A percentile compares a stretch with the other conserved stretches of the same genome.
Evolutionary conservation across 805 yeast genomes (phyloP).

Genomic region (Hanseniaspora lachancei): DNA sequence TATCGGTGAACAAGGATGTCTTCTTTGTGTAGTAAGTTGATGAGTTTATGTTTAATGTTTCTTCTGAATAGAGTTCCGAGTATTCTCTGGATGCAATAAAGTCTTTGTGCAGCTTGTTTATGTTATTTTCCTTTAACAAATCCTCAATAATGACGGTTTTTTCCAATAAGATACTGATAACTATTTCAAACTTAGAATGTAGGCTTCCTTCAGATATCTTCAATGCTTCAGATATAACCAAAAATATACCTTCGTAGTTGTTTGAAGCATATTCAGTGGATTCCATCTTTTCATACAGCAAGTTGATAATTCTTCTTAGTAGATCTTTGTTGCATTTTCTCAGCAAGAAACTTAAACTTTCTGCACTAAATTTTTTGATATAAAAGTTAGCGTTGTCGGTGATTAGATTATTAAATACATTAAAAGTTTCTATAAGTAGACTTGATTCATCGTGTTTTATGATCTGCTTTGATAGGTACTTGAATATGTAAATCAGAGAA

Average conservation of each 20-base stretch:
- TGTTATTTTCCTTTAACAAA: conserved; percentile 3
- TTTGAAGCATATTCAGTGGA: conserved; percentile 28
- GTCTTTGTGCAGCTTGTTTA: neutral
- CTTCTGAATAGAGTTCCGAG: conserved; percentile 10
- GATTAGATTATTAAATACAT: conserved; percentile 49
- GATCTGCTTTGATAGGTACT: conserved; percentile 59
- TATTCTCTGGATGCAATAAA: conserved; percentile 22
- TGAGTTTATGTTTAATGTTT: conserved; percentile 16
- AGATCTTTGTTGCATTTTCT: conserved; percentile 47
- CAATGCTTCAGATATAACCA: conserved; percentile 59
- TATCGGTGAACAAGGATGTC: conserved; percentile 43
- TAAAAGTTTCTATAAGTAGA: conserved; percentile 59
- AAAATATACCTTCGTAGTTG: conserved; percentile 46
- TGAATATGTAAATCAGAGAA: conserved; percentile 75
- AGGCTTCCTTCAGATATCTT: conserved; percentile 57
- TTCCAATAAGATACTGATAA: conserved; percentile 36
- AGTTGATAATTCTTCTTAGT: conserved; percentile 35
- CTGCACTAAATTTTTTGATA: conserved; percentile 73
- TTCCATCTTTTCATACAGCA: conserved; percentile 29
- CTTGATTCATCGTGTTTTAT: conserved; percentile 24
- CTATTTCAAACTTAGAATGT: conserved; percentile 54
- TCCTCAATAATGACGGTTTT: conserved; percentile 17
- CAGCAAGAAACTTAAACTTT: conserved; percentile 72
- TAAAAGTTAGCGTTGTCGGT: conserved; percentile 42
- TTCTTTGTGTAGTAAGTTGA: conserved; percentile 13